Evolutionary conservation across 257 asterid species (phyloP).

Genomic region (Primulina eburnea): DNA sequence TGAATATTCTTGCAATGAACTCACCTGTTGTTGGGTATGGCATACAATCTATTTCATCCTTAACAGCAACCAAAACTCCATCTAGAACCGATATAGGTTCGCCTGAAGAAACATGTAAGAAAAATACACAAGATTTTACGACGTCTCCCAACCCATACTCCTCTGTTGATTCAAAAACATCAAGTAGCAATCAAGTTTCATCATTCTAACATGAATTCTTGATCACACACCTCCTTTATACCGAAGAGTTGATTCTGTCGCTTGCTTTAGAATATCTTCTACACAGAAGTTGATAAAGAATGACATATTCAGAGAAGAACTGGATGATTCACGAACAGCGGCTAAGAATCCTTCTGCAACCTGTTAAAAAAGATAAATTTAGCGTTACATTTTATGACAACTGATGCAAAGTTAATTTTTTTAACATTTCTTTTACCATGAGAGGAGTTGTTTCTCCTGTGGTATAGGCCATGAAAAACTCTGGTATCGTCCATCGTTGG

Average conservation of each 20-base stretch:
- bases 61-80: constrained; percentile 79
- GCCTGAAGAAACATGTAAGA: constrained; percentile 35
- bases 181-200: background rate
- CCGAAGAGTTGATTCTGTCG: constrained; percentile 65
- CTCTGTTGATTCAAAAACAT: background rate
- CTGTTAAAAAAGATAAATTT: constrained; percentile 29
- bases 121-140: background rate
- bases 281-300: constrained; percentile 54
- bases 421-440: constrained; percentile 33
- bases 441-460: constrained; percentile 56
- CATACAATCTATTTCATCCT: constrained; percentile 86
- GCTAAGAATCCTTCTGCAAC: constrained; percentile 58
- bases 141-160: background rate
- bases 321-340: constrained; percentile 49
- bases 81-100: constrained; percentile 68
- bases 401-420: background rate
- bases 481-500: constrained; percentile 64
- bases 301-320: constrained; percentile 53
- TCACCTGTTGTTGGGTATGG: constrained; percentile 94
- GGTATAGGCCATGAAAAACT: constrained; percentile 60
- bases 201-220: background rate
- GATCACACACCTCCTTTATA: constrained; percentile 48
- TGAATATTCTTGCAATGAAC: background rate
- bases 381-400: background rate
- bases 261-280: constrained; percentile 68